Evolutionary conservation across 139 green algal genomes (phyloP), one percentile per base, ranked within the genome.

Genomic region (Chlorella vulgaris): DNA sequence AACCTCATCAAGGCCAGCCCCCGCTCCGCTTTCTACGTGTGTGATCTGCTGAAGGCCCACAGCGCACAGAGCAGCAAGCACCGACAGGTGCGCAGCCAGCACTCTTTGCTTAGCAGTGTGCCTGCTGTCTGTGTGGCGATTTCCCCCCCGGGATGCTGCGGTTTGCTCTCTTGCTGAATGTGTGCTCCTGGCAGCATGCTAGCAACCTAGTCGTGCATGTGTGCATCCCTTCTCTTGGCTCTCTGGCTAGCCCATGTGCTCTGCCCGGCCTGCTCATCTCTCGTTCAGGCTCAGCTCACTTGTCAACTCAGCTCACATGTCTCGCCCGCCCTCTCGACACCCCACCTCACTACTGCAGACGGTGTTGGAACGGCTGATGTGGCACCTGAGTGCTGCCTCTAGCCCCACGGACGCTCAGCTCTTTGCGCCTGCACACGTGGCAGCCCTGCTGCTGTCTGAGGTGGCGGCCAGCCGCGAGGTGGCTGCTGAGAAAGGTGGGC

Each of bases 361-460:
- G 4, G 86, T 96, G 35, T 58, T 97, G n/a, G 62, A 55, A 5
- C 77, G 80, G 33, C 89, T 97, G 58, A 80, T 93, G 71, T 62
- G 83, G 31, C 69, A 78, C 24, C 86, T 96, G 28, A 24, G 24
- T 21, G 22, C 40, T 24, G 35, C 81, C n/a, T 60, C 78, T 35
- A 76, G 76, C 39, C 50, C 78, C 10, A 39, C 65, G 0, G 82
- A 77, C 19, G 53, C 51, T 13, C 47, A 61, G 38, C 74, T 83
- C 50, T 70, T 87, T 38, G 81, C 84, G 8, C 76, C 85, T 10
- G 75, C 87, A 13, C 93, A 95, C 62, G 84, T 96, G 71, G 82
- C 96, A 62, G 86, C 92, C n/a, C 39, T 98, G 40, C 68, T 98
- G 42, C 70, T 95, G 35, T 81, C 83, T 7, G 89, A 95, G 69